Percentiles rank a stretch among this genome's conserved stretches.
Evolutionary conservation across 805 yeast genomes (phyloP).

Genomic region (Candida corydali): DNA sequence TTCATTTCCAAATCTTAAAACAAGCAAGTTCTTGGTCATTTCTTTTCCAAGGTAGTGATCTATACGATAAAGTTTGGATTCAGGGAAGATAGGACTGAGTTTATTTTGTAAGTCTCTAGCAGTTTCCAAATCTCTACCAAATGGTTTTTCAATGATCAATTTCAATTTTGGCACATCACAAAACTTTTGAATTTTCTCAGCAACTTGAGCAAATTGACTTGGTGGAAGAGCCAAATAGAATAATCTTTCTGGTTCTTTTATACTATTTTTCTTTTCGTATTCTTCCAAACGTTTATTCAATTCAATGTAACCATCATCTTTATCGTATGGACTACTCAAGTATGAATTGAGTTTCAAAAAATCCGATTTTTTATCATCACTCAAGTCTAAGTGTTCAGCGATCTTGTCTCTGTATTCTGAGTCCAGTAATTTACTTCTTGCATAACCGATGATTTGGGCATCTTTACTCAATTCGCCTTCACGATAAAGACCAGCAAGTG

Average conservation of each 20-base stretch:
- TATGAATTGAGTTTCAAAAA: conserved; percentile 68
- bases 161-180: conserved; percentile 60
- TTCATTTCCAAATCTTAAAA: conserved; percentile 87
- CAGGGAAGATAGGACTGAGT: conserved; percentile 82
- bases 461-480: conserved; percentile 70
- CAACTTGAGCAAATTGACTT: conserved; percentile 78
- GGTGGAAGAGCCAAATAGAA: conserved; percentile 96
- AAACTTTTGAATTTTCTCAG: conserved; percentile 62
- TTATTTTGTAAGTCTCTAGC: conserved; percentile 72
- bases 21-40: conserved; percentile 90
- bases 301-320: conserved; percentile 64
- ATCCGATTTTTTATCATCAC: conserved; percentile 42
- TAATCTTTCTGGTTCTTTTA: conserved; percentile 63
- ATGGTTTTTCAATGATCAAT: conserved; percentile 93
- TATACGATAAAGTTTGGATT: conserved; percentile 89
- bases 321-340: conserved; percentile 75
- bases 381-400: conserved; percentile 56
- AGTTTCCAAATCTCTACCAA: conserved; percentile 84
- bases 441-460: conserved; percentile 84
- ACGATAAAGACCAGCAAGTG: conserved; percentile 61
- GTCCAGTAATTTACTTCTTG: conserved; percentile 69
- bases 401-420: conserved; percentile 38
- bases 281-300: conserved; percentile 53
- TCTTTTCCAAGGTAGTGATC: conserved; percentile 98
- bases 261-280: conserved; percentile 50